A percentile compares a stretch with the other conserved stretches of the same genome.
Evolutionary conservation across 176 grass and related monocot genomes (phyloP).

Genomic region (Neostapfia colusana): DNA sequence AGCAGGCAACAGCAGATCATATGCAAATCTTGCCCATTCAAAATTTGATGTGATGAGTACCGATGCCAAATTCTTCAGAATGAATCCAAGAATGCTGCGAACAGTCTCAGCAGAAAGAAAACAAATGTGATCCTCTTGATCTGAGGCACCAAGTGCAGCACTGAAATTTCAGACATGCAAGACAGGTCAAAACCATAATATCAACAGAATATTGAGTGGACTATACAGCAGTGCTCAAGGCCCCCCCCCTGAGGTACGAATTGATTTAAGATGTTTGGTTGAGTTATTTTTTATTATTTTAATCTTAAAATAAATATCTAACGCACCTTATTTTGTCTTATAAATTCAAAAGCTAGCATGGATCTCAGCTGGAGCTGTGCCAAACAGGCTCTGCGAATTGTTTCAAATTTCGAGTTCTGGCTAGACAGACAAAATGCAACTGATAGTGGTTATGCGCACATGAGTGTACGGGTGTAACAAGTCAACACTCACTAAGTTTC

Average conservation of each 20-base stretch:
- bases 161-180: constrained; percentile 45
- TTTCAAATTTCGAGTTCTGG: neutral
- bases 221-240: neutral
- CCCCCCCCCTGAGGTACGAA: too few species aligned
- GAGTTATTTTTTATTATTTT: too few species aligned
- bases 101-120: constrained; percentile 69
- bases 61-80: constrained; percentile 61
- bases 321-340: too few species aligned
- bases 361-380: too few species aligned
- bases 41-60: constrained; percentile 56
- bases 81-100: constrained; percentile 39
- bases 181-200: neutral
- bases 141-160: constrained; percentile 81
- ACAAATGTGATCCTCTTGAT: constrained; percentile 64
- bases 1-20: constrained; percentile 44
- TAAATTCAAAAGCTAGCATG: too few species aligned
- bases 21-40: constrained; percentile 59
- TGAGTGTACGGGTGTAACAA: neutral
- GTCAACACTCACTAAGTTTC: constrained; percentile 9
- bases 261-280: too few species aligned
- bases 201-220: neutral
- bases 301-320: too few species aligned
- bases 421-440: constrained; percentile 12
- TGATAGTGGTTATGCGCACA: neutral
- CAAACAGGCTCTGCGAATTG: neutral